Percentiles rank a stretch among this genome's conserved stretches.
phyloP scores from a whole-genome alignment of 768 basidiomycete genomes.

The Pleurotus eryngii region DNA sequence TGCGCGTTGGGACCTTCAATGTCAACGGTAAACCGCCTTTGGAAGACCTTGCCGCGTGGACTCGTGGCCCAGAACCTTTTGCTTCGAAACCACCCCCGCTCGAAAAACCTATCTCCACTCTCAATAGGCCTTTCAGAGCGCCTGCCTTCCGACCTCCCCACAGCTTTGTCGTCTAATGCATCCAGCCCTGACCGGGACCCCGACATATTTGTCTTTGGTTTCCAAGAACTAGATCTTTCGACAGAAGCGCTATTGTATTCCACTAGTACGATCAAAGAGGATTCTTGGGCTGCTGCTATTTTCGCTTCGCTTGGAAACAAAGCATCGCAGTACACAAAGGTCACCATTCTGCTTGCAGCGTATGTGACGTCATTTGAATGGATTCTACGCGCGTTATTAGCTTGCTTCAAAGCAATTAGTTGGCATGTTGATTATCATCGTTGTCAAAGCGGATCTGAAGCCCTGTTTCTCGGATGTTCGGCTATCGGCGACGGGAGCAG shows the following conservation, averaged over 20 bases:
- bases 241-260: conserved; percentile 76
- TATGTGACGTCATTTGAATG: neutral
- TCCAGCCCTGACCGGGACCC: conserved; percentile 36
- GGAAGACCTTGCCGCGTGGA: conserved; percentile 69
- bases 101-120: conserved; percentile 31
- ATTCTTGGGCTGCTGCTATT: conserved; percentile 66
- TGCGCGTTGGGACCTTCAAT: conserved; percentile 81
- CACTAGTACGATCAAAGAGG: conserved; percentile 58
- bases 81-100: conserved; percentile 25
- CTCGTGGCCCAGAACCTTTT: conserved; percentile 29
- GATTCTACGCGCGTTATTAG: conserved; percentile 28
- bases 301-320: conserved; percentile 73
- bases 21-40: conserved; percentile 77
- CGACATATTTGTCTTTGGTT: conserved; percentile 71
- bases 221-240: conserved; percentile 80
- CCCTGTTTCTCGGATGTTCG: conserved; percentile 51
- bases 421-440: conserved; percentile 72
- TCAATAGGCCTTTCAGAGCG: conserved; percentile 24
- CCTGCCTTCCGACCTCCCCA: neutral
- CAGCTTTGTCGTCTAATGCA: neutral
- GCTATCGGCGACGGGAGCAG: conserved; percentile 57
- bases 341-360: conserved; percentile 17
- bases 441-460: conserved; percentile 54
- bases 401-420: conserved; percentile 77
- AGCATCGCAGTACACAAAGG: conserved; percentile 63